Base-by-base conservation (phyloP, 2,329 filamentous ascomycete species). In the Metarhizium guizhouense region DNA sequence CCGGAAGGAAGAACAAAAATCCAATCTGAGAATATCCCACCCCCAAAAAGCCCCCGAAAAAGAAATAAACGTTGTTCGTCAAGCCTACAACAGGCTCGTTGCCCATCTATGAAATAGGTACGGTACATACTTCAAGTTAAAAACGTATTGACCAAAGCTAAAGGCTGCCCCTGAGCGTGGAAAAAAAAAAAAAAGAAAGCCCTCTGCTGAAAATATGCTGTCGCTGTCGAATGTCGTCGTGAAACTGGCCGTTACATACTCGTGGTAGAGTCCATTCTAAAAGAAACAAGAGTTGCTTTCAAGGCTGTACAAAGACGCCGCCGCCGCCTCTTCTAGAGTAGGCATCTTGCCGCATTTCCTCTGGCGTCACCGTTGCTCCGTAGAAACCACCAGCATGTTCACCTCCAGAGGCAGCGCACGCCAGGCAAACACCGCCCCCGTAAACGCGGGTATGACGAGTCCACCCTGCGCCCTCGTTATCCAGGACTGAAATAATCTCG, bases 371-470 rank as follows among this genome's bases (percentile, higher is more conserved):
- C 32, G 74, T 80, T 45, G 76, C 74, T 32, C 79, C 80, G 59
- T 82, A 83, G 65, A 80, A 80, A 7, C 77, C 74, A 18, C 71
- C 76, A 11, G 70, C 70, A 30, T 74, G 68, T n/a, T 69, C 66
- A 36, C 68, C 69, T 6, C 73, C 75, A 10, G 76, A 73, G 8
- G 76, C 78, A 43, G 76, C 69, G 60, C 81, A 84, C 1, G 80
- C 79, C 43, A 82, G 71, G 59, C 81, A 84, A 3, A 78, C 74
- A 6, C 80, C 79, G 57, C 80, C 80, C 32, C 80, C 80, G 59
- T 82, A 83, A 30, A 83, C 80, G 30, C 79, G 75, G 16, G 80
- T 84, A 64, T 84, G 81, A 42, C 79, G 74, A 61, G 73, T 78
- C 81, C 80, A 84, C 47, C 74, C 74, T 18, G 74, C 71, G 4